Evolutionary conservation across 2,329 filamentous ascomycete genomes (phyloP), one percentile per base, ranked within the genome.

Genomic region (Paraphaeosphaeria sporulosa): DNA sequence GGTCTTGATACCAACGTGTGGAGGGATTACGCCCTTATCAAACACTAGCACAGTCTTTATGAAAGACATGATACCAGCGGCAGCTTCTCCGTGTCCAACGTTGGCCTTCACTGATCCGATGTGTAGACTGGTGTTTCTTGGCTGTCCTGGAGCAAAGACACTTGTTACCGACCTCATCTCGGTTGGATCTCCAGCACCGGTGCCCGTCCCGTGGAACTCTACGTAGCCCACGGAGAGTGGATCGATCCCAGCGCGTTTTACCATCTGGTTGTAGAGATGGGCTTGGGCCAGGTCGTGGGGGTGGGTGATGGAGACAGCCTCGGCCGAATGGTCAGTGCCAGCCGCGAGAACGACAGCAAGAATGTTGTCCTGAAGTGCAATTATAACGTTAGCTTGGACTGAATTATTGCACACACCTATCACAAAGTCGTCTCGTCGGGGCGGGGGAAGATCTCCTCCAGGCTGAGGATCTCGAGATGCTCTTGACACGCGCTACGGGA

Each of bases 1-100:
- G n/a, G 42, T 62, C 60, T 64, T 71, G 40, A 64, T 72, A 53
- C 32, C 89, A 21, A 86, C 81, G 61, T 92, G 89, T 0, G 86
- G 87, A 0, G 88, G 87, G 25, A 69, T 49, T 13, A 32, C 30
- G 12, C 52, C 56, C 12, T 64, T 63, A 32, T 72, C 62, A 27
- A 59, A 30, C 64, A 71, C 74, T 43, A 78, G 50, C 7, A 80
- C 55, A 0, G 67, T 67, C 54, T 80, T 80, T 49, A 78, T 68
- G 2, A 79, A 52, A 1, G 70, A 58, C 0, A 64, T 64, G 0
- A 71, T 61, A n/a, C 77, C 77, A 4, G 75, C 63, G 23, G 70
- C 74, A 2, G 70, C 65, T 60, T 80, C 78, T 12, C 63, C 63
- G 50, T 79, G 76, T 12, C 76, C 77, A 15, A 78, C 63, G 49